A percentile compares a stretch with the other conserved stretches of the same genome.
Conservation (phyloP, 1,284 basidiomycete species). For the Boletus albobrunnescens region DNA sequence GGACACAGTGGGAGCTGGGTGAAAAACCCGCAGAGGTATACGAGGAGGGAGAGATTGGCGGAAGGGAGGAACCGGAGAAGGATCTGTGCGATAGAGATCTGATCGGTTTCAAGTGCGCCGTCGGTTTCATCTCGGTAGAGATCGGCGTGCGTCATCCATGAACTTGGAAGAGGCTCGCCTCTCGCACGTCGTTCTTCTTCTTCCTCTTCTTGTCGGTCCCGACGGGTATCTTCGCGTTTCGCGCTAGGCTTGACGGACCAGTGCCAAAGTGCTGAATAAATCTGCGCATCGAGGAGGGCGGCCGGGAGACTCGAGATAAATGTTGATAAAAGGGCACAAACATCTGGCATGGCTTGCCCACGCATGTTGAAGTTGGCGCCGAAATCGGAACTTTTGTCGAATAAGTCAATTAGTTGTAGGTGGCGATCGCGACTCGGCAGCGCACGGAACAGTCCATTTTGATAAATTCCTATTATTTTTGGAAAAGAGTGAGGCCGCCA, state of each 20-base stretch:
- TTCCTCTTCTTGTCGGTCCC: constrained; percentile 22
- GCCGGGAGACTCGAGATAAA: constrained; percentile 56
- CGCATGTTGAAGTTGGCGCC: constrained; percentile 39
- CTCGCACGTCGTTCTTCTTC: constrained; percentile 26
- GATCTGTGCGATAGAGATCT: constrained; percentile 46
- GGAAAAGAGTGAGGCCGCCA: background rate
- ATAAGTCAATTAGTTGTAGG: constrained; percentile 36
- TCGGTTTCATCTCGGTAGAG: constrained; percentile 16
- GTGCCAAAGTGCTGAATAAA: constrained; percentile 48
- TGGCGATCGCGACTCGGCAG: constrained; percentile 37
- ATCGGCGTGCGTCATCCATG: constrained; percentile 8
- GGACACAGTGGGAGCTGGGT: constrained; percentile 33
- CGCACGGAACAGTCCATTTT: constrained; percentile 45
- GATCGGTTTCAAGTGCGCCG: constrained; percentile 28
- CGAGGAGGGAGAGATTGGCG: constrained; percentile 51
- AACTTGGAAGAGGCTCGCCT: constrained; percentile 11
- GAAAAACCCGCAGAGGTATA: constrained; percentile 64
- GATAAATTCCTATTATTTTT: constrained; percentile 39
- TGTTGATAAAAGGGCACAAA: constrained; percentile 56
- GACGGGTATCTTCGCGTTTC: constrained; percentile 32
- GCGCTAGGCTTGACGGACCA: constrained; percentile 49
- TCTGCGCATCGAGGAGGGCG: constrained; percentile 43
- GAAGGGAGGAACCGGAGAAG: constrained; percentile 60
- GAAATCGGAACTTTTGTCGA: constrained; percentile 28
- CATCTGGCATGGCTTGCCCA: constrained; percentile 52